A percentile compares a stretch with the other conserved stretches of the same genome.
These are phyloP conservation scores for Hebeloma cylindrosporum DNA, from an alignment of 768 basidiomycete genomes.

Conservation along the genomic window DNA sequence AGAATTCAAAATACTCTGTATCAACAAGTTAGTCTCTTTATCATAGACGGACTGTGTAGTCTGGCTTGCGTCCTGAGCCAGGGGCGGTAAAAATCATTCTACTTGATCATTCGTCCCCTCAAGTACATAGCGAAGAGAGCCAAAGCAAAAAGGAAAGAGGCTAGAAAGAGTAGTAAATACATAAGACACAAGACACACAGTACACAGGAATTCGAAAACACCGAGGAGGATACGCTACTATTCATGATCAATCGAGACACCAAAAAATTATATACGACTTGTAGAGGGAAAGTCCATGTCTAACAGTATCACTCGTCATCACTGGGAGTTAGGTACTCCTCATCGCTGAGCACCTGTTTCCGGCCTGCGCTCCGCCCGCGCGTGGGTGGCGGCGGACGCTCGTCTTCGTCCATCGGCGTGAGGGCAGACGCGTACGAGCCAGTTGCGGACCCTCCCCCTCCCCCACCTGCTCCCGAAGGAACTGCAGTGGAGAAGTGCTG, in stretches of 20 bases:
- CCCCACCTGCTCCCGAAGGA: too few species aligned
- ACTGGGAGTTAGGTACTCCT: slow-evolving; percentile 70
- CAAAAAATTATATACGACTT: slow-evolving; percentile 1
- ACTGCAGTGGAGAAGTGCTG: too few species aligned
- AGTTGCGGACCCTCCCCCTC: slow-evolving; percentile 42
- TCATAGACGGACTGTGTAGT: neutral
- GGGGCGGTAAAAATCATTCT: too few species aligned
- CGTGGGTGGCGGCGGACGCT: slow-evolving; percentile 54
- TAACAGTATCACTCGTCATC: slow-evolving; percentile 57
- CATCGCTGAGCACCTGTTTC: slow-evolving; percentile 75
- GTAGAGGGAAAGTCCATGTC: neutral
- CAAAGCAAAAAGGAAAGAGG: neutral
- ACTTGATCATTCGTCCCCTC: slow-evolving; percentile 1
- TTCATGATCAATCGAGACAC: too few species aligned
- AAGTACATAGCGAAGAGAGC: slow-evolving; percentile 7
- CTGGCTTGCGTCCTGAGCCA: too few species aligned
- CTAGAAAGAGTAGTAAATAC: slow-evolving; percentile 5
- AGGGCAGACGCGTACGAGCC: slow-evolving; percentile 65
- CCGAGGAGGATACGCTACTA: too few species aligned
- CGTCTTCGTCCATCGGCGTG: slow-evolving; percentile 83
- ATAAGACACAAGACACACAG: slow-evolving; percentile 10
- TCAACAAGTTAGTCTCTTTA: neutral
- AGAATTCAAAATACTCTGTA: neutral
- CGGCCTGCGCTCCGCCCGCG: slow-evolving; percentile 60
- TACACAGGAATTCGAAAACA: slow-evolving; percentile 4